phyloP scores from a whole-genome alignment of 768 basidiomycete species.

The Tulasnella sp. region DNA sequence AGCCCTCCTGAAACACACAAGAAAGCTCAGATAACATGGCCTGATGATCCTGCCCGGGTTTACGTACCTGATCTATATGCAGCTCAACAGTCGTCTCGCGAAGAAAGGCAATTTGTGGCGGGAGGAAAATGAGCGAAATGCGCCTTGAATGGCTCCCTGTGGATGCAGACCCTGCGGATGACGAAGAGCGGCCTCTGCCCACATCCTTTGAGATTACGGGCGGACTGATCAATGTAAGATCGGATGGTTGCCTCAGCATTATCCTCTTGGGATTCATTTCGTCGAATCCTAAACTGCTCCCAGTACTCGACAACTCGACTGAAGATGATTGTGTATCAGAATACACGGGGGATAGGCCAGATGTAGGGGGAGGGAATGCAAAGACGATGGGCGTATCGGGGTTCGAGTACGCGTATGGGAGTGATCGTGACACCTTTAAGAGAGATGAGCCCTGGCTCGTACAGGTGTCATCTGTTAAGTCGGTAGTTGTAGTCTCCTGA shows the following conservation, averaged over 20 bases:
- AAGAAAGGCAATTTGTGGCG: constrained; percentile 41
- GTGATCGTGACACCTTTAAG: not conserved
- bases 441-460: not conserved
- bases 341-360: not conserved
- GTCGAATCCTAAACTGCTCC: not conserved
- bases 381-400: constrained; percentile 6
- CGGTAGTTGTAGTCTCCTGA: not conserved
- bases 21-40: not conserved
- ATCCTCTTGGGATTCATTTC: not conserved
- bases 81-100: constrained; percentile 45
- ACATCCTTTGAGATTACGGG: not conserved
- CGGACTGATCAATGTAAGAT: not conserved
- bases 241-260: no score
- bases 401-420: not conserved
- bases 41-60: not conserved
- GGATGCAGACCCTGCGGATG: not conserved
- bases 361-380: not conserved
- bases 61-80: constrained; percentile 53
- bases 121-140: constrained; percentile 22
- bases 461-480: not conserved
- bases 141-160: not conserved
- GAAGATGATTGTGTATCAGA: not conserved
- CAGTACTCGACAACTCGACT: not conserved
- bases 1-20: constrained; percentile 41
- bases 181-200: not conserved